phyloP scores from a whole-genome alignment of 106 monocot genomes.

The Dendrobium nobile region DNA sequence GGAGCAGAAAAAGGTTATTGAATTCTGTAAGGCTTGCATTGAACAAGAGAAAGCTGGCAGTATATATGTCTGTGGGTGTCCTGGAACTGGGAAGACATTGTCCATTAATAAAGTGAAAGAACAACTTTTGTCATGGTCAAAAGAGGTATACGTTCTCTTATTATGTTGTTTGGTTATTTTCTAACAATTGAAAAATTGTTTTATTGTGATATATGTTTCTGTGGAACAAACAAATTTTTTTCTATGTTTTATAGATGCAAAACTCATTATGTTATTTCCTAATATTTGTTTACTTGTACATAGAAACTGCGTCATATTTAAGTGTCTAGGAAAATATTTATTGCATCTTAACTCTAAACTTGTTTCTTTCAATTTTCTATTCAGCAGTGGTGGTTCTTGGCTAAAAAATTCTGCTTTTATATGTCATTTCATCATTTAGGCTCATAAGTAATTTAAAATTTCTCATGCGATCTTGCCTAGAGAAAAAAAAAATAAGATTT shows the following conservation, averaged over 20 bases:
- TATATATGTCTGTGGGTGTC: constrained; percentile 89
- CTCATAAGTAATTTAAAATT: background rate
- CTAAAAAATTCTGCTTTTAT: background rate
- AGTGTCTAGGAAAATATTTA: background rate
- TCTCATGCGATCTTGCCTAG: background rate
- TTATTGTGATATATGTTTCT: background rate
- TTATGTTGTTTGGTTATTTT: background rate
- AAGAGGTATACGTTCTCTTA: constrained; percentile 35
- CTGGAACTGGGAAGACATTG: constrained; percentile 92
- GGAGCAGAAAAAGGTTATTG: constrained; percentile 63
- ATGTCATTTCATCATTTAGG: background rate
- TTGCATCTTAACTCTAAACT: background rate
- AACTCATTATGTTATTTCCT: background rate
- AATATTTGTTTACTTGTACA: background rate
- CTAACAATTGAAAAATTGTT: background rate
- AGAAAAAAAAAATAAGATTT: background rate
- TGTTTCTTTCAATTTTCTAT: background rate
- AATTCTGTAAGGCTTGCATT: constrained; percentile 70
- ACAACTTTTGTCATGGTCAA: constrained; percentile 48
- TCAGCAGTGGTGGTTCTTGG: background rate
- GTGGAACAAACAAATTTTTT: background rate
- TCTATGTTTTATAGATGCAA: background rate
- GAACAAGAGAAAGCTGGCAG: constrained; percentile 54
- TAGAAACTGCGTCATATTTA: background rate
- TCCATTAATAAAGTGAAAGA: constrained; percentile 51